phyloP scores from a whole-genome alignment of 2,329 filamentous ascomycete genomes.

The Xylaria sp. region DNA sequence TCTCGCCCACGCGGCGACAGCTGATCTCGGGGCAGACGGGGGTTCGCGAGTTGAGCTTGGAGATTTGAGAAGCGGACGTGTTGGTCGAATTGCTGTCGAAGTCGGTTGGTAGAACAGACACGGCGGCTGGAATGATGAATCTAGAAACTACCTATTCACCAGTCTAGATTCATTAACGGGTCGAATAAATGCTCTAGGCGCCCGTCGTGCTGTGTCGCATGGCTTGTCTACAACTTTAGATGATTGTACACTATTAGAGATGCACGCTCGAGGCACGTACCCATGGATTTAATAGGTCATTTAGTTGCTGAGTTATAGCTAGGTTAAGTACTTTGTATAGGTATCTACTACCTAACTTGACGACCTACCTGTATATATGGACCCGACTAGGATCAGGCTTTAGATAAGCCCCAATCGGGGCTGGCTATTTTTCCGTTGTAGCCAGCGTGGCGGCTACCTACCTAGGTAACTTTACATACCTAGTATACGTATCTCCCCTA shows the following conservation, averaged over 20 bases:
- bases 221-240: constrained; percentile 28
- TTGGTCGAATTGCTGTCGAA: constrained; percentile 10
- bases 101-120: constrained; percentile 9
- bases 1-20: constrained; percentile 47
- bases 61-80: constrained; percentile 15
- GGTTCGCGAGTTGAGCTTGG: constrained; percentile 26
- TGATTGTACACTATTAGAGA: constrained; percentile 15
- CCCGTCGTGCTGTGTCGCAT: constrained; percentile 30
- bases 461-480: not conserved
- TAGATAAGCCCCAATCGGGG: constrained; percentile 29
- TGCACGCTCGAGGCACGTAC: not conserved
- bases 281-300: constrained; percentile 4
- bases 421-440: constrained; percentile 44
- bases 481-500: not conserved
- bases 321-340: not conserved
- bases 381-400: not conserved
- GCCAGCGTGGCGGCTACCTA: constrained; percentile 44
- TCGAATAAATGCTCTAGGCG: constrained; percentile 29
- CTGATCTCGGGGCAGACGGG: constrained; percentile 26
- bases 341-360: not conserved
- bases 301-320: not conserved
- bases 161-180: constrained; percentile 10
- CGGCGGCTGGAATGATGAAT: constrained; percentile 1
- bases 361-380: not conserved
- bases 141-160: not conserved